Evolutionary conservation across 129 eudicot genomes (phyloP), one percentile per base, ranked within the genome.

Genomic region (Flaveria brownii): DNA sequence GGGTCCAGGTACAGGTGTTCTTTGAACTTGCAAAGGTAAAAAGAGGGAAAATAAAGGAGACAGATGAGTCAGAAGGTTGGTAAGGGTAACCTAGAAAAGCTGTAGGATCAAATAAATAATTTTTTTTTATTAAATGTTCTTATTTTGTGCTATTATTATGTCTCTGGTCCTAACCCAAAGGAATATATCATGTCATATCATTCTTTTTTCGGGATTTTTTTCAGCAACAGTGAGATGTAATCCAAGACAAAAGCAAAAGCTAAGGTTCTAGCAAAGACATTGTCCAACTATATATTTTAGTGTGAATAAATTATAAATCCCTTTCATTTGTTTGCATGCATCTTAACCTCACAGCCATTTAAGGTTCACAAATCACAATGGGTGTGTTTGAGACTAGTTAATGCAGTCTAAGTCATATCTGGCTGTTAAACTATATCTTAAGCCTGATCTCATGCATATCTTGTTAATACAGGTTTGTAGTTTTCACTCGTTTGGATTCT

Each of bases 1-100:
- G 80, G 88, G 88, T 80, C 81, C 81, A 73, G 56, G 68, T 71
- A 51, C 74, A 73, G 78, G 81, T 74, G 63, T 20, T 60, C 23
- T 71, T 76, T 70, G 81, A 70, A 70, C 36, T 78, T 47, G 12
- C 70, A 46, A 73, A 49, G 63, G 56, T 33, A 20, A 67, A 69
- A 75, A 16, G 10, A 18, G 71, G 14, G 3, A 60, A 61, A 64
- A 74, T 39, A 73, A 73, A 78, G 61, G 46, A 22, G 69, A 68
- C 46, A 47, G 74, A 62, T 56, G 50, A 64, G 33, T 77, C 43
- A 56, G 22, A 72, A 52, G 78, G 78, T 69, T 51, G 83, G 80
- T 82, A 39, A 33, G 70, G 78, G 77, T 82, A 36, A 77, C 52
- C 75, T 52, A 71, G 47, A 72, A 82, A 82, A 77, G 70, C 9